These are phyloP conservation scores for Herpetospermum pedunculosum DNA, from an alignment of 306 rosid species.

Conservation along the genomic window DNA sequence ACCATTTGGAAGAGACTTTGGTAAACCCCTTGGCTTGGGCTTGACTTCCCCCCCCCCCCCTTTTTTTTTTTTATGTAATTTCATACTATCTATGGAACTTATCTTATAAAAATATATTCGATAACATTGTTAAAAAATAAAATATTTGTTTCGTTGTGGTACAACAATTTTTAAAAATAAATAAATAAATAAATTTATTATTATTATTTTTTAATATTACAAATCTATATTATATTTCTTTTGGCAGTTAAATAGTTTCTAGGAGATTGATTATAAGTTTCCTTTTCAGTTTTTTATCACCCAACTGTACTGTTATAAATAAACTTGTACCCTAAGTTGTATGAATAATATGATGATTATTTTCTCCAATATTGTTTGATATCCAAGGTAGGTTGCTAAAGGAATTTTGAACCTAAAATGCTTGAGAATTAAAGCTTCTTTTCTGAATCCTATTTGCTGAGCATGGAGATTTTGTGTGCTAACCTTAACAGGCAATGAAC, in stretches of 20 bases:
- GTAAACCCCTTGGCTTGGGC: neutral
- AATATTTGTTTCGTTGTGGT: neutral
- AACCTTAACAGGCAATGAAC: neutral
- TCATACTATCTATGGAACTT: neutral
- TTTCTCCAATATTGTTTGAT: constrained; percentile 2
- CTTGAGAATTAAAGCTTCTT: neutral
- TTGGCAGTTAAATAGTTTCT: neutral
- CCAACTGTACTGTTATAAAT: neutral
- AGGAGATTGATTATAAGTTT: neutral
- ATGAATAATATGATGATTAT: neutral
- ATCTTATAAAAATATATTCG: neutral
- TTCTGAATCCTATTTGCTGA: neutral
- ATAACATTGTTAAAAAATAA: neutral
- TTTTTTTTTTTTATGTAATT: too few relatives aligned
- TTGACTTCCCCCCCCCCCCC: too few relatives aligned
- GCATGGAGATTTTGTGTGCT: neutral
- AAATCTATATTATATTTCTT: neutral
- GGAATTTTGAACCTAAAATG: neutral
- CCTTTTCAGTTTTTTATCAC: neutral
- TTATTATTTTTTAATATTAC: neutral
- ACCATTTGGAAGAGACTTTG: neutral
- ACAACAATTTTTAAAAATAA: neutral
- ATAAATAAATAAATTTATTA: neutral
- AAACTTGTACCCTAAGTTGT: neutral
- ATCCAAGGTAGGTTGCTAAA: neutral